Conservation (phyloP, 768 basidiomycete genomes). For the Glaciozyma antarctica region DNA sequence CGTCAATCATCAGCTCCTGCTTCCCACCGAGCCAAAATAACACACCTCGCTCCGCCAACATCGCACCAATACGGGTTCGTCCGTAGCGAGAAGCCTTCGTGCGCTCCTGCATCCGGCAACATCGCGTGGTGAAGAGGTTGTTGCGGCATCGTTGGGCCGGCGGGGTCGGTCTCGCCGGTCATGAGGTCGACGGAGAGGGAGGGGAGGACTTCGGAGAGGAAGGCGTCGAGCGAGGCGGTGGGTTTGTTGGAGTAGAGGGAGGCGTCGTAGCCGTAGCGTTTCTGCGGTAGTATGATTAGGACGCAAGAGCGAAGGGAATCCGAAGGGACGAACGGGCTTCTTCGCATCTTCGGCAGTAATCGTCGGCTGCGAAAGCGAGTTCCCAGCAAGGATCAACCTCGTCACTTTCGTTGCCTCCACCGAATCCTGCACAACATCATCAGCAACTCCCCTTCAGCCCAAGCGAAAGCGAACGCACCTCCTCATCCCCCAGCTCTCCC, state of each 20-base stretch:
- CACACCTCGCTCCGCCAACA: constrained; percentile 47
- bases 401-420: constrained; percentile 61
- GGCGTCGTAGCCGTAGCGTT: constrained; percentile 57
- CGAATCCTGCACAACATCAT: constrained; percentile 45
- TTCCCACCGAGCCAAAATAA: constrained; percentile 18
- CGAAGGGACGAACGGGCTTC: constrained; percentile 5
- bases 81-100: constrained; percentile 60
- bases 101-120: constrained; percentile 51
- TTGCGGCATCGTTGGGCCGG: constrained; percentile 82
- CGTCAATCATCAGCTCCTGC: background rate
- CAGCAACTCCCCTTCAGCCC: background rate
- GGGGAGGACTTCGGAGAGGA: constrained; percentile 64
- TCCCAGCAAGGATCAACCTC: constrained; percentile 78
- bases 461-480: constrained; percentile 36
- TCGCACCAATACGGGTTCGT: constrained; percentile 85
- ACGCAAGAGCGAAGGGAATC: background rate
- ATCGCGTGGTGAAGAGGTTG: constrained; percentile 86
- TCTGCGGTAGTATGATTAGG: constrained; percentile 41
- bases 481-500: constrained; percentile 65
- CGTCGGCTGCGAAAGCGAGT: constrained; percentile 59
- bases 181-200: constrained; percentile 77
- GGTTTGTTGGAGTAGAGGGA: constrained; percentile 67
- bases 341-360: constrained; percentile 37
- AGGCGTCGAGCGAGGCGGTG: constrained; percentile 55
- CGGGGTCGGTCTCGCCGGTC: constrained; percentile 78